Evolutionary conservation across 768 basidiomycete species (phyloP), one percentile per base, ranked within the genome.

Genomic region (Tulasnella sp.): DNA sequence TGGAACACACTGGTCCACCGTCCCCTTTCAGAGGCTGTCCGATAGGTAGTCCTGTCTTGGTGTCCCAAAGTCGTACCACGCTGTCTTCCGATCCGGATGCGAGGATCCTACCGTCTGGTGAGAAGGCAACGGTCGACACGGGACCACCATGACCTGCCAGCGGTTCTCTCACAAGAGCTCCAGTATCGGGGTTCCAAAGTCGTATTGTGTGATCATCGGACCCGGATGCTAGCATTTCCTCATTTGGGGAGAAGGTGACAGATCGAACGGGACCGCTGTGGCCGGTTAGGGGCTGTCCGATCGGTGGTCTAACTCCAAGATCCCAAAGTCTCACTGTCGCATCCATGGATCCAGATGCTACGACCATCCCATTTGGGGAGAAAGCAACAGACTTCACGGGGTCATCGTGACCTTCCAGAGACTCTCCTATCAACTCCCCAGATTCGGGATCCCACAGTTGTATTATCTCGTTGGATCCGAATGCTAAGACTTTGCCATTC

Each of bases 61-160:
- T 20, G 34, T 69, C 64, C 64, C 64, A 69, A 6, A 69, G 31
- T 28, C 64, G 64, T 18, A 69, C 5, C 14, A 16, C 18, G 4
- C 18, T 37, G 31, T 69, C 64, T 11, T 37, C 12, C 8, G 64
- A 31, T 16, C 64, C 34, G 16, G 64, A 69, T 2, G 34, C 34
- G 3, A 69, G 64, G 3, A 69, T 28, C 64, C 16, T 14, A 28
- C 64, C 31, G 16, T 69, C 72, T 28, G 80, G 76, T 5, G 80
- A 80, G 76, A 77, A 80, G 31, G 80, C 80, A 40, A 80, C 75
- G 18, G 80, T 58, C 12, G 0, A 16, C 22, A 81, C 80, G 6
- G 3, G 20, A 20, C 28, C 72, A 0, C 7, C 44, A 50, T 78
- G 76, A 8, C 80, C 80, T 64, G 4, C 14, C 14, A 81, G 58